phyloP scores from a whole-genome alignment of 2,329 filamentous ascomycete species.

The Botrytis fabae region DNA sequence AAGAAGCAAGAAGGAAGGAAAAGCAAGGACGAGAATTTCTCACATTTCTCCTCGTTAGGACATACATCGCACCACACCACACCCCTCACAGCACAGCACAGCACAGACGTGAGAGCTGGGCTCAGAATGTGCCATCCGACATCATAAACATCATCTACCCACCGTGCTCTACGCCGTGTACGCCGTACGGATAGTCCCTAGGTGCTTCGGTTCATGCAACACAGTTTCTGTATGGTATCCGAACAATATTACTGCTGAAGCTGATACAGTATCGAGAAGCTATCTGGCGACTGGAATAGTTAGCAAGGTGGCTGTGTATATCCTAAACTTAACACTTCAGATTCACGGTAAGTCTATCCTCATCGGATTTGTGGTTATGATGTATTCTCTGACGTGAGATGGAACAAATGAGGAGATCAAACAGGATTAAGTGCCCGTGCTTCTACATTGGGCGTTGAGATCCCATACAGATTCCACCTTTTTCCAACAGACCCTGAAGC shows the following conservation, averaged over 20 bases:
- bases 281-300: not conserved
- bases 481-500: slow-evolving; percentile 18
- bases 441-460: slow-evolving; percentile 19
- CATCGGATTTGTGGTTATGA: slow-evolving; percentile 3
- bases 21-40: not conserved
- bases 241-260: slow-evolving; percentile 6
- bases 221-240: slow-evolving; percentile 18
- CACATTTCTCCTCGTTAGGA: not conserved
- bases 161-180: not conserved
- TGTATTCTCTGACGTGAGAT: slow-evolving; percentile 24
- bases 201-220: slow-evolving; percentile 10
- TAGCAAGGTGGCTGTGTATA: slow-evolving; percentile 11
- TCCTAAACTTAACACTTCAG: slow-evolving; percentile 16
- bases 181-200: slow-evolving; percentile 4
- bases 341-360: slow-evolving; percentile 10
- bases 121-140: slow-evolving; percentile 13
- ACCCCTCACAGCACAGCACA: not conserved
- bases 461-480: not conserved
- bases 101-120: not conserved
- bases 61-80: not conserved
- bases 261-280: slow-evolving; percentile 1
- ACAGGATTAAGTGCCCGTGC: slow-evolving; percentile 12
- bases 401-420: slow-evolving; percentile 21
- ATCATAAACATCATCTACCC: not conserved
- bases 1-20: not conserved